Evolutionary conservation across 169 alveolate species (phyloP).

Genomic region (Plasmodium chabaudi): DNA sequence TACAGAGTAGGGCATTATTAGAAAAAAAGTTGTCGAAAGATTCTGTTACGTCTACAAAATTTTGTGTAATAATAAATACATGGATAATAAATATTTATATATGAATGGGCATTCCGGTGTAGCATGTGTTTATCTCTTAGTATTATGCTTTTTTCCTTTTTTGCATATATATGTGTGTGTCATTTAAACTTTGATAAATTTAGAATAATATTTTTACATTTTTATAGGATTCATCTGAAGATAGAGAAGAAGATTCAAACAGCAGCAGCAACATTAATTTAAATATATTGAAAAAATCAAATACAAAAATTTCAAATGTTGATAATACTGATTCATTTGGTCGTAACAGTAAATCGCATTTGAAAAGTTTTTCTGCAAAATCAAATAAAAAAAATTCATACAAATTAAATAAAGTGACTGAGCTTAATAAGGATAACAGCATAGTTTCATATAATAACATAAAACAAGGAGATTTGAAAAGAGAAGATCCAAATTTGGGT

Average conservation of each 20-base stretch:
- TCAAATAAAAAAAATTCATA: conserved; percentile 28
- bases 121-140: neutral
- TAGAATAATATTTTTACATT: neutral
- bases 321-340: conserved; percentile 38
- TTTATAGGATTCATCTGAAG: conserved; percentile 74
- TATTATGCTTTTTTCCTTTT: neutral
- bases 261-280: conserved; percentile 50
- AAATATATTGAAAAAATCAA: conserved; percentile 35
- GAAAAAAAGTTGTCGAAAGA: conserved; percentile 74
- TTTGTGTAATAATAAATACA: conserved; percentile 48
- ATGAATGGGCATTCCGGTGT: neutral
- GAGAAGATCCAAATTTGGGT: conserved; percentile 2
- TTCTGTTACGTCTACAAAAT: conserved; percentile 75
- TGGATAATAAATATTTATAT: neutral
- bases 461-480: conserved; percentile 16
- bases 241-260: conserved; percentile 63
- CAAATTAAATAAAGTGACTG: conserved; percentile 18
- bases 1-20: conserved; percentile 65
- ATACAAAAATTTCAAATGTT: conserved; percentile 38
- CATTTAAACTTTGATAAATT: neutral
- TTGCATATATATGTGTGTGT: neutral
- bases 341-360: conserved; percentile 18
- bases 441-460: neutral
- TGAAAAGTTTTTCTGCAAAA: conserved; percentile 27
- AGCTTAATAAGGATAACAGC: conserved; percentile 7